Base-by-base conservation (phyloP, 306 rosid genomes). In the Citrullus mucosospermus region DNA sequence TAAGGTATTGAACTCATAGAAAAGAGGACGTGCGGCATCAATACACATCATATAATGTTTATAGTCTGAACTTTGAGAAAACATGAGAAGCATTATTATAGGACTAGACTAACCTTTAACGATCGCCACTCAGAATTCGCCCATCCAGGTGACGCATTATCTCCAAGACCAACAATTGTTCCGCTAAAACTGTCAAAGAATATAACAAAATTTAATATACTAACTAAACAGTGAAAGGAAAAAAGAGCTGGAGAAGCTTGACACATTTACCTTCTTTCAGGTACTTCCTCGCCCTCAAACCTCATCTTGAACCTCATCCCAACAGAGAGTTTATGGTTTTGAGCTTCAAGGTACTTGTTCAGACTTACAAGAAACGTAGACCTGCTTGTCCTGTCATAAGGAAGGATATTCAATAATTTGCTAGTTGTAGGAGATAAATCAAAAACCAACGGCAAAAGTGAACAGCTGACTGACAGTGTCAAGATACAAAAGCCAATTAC, bases 231-330 rank as follows among this genome's bases (percentile, higher is more conserved):
- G 20, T 51, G 34, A 79, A 54, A 32, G 60, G 43, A 67, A 50
- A 63, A 78, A 38, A 38, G 32, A 55, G 41, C 73, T 30, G 6
- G 34, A 32, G 22, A 6, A 57, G 36, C 55, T 56, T 11, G 4
- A 39, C 38, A 76, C 41, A 15, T 60, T 44, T 86, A 94, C 98
- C 98, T 94, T 88, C 98, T 91, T 84, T 94, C 97, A 80, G 98
- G 98, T 73, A 92, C 97, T 82, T 94, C 98, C 85, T 94, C 98
- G 6, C 97, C 98, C 90, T 94, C 98, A 55, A 94, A 94, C 82
- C 98, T 90, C 98, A 94, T 94, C 84, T 88, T 92, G 84, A 94
- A 94, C 88, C 98, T 91, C 98, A 92, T 94, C 63, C 98, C 98
- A 80, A 94, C 97, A 60, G 97, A 92, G 20, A 94, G 96, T 79